Conservation (phyloP, 139 green algal species). For the Picochlorum sp. region DNA sequence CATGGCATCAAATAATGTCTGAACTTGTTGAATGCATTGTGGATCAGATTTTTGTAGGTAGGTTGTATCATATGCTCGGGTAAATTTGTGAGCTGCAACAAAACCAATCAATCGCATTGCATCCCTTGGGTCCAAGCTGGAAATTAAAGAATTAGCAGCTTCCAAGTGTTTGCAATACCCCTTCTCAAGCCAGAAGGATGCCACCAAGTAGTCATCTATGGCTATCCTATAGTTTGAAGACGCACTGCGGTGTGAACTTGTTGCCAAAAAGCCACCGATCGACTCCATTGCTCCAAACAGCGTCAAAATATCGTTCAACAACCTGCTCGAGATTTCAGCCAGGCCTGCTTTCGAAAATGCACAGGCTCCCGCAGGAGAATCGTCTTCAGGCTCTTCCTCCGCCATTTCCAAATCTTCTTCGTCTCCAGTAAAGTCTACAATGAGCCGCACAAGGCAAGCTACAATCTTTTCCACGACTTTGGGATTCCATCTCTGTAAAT, state of each 20-base stretch:
- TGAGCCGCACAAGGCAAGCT: background rate
- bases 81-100: slow-evolving; percentile 7
- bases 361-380: slow-evolving; percentile 5
- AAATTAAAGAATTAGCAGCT: slow-evolving; percentile 8
- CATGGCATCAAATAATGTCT: background rate
- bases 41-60: background rate
- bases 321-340: slow-evolving; percentile 1
- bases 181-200: background rate
- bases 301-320: slow-evolving; percentile 19
- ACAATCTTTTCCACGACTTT: background rate
- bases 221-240: background rate
- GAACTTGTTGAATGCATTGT: background rate
- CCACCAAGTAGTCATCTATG: slow-evolving; percentile 9
- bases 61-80: background rate
- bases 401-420: slow-evolving; percentile 11
- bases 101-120: slow-evolving; percentile 25
- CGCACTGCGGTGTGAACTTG: background rate
- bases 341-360: slow-evolving; percentile 14
- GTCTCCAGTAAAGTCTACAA: background rate
- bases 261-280: slow-evolving; percentile 10
- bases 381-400: slow-evolving; percentile 2
- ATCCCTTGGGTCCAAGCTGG: slow-evolving; percentile 15
- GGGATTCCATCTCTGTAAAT: background rate
- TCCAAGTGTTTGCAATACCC: background rate
- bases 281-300: slow-evolving; percentile 20